Conservation (phyloP, 2,329 filamentous ascomycete species). For the Alternaria sp. region DNA sequence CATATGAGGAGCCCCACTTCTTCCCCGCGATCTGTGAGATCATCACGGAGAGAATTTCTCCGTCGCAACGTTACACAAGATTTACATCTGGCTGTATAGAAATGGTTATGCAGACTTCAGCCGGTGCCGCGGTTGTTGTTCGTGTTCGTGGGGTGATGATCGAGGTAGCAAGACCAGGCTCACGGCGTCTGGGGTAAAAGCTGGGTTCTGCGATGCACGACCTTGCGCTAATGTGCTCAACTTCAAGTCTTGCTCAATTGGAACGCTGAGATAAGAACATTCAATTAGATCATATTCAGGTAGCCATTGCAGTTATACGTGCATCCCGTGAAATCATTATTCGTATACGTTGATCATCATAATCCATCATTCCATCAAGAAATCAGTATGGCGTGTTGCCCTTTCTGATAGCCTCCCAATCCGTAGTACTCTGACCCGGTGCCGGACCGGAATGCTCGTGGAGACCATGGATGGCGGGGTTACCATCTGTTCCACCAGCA, state of each 20-base stretch:
- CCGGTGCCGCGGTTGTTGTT: not conserved
- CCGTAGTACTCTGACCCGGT: constrained; percentile 1
- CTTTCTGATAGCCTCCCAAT: constrained; percentile 37
- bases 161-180: not conserved
- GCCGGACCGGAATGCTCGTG: constrained; percentile 17
- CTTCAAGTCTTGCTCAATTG: not conserved
- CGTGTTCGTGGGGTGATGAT: not conserved
- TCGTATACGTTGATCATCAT: not conserved
- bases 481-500: constrained; percentile 47
- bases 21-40: constrained; percentile 1
- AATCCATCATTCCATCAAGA: not conserved
- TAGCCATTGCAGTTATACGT: not conserved
- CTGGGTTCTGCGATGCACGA: not conserved
- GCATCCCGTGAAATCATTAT: not conserved
- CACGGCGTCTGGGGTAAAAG: not conserved
- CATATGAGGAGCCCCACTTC: not conserved
- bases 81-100: not conserved
- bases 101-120: not conserved
- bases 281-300: not conserved
- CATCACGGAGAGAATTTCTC: constrained; percentile 4
- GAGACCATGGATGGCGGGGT: constrained; percentile 33
- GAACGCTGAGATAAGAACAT: not conserved
- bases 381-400: constrained; percentile 34
- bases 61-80: not conserved
- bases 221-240: not conserved